Evolutionary conservation across 2,329 filamentous ascomycete species (phyloP), one percentile per base, ranked within the genome.

Genomic region (Penicillium sp.): DNA sequence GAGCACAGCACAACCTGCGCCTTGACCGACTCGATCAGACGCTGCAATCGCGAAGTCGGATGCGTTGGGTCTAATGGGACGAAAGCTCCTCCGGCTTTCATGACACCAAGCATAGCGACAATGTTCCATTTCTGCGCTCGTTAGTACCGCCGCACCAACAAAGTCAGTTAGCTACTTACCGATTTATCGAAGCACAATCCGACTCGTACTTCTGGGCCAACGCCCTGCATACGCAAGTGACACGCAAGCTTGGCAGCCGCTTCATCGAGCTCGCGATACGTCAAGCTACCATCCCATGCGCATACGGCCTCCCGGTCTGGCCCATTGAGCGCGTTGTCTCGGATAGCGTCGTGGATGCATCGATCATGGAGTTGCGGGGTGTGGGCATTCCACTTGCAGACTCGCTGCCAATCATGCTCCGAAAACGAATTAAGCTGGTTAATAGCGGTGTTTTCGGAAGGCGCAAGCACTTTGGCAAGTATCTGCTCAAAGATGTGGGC

Each of bases 401-500:
- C 77, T 50, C 83, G 80, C 4, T 78, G 73, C 55, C 79, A 78
- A 58, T 85, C 82, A 8, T 77, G 72, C 44, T 81, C 77, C 12
- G 76, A 83, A 59, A 85, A 83, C 3, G 82, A 70, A 63, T 83
- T 78, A 24, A 80, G 67, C 18, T 79, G 69, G 6, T 70, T 75
- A 46, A 83, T 69, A 4, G 70, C 66, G 15, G 68, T 70, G 9
- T 73, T 70, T 0, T 77, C 75, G 3, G 68, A 64, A 2, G 72
- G 68, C 12, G 72, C 68, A 12, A 84, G 56, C 2, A 82, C 74
- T 16, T 74, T 68, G 12, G 74, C 69, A 15, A 85, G 66, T 0
- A 82, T 77, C 23, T 77, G 74, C 36, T 81, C 79, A 42, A 85
- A 83, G 0, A 79, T 79, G 52, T 74, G 74, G 15, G 78, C 76